Evolutionary conservation across 768 basidiomycete genomes (phyloP).

Genomic region (Daedaleopsis sinensis): DNA sequence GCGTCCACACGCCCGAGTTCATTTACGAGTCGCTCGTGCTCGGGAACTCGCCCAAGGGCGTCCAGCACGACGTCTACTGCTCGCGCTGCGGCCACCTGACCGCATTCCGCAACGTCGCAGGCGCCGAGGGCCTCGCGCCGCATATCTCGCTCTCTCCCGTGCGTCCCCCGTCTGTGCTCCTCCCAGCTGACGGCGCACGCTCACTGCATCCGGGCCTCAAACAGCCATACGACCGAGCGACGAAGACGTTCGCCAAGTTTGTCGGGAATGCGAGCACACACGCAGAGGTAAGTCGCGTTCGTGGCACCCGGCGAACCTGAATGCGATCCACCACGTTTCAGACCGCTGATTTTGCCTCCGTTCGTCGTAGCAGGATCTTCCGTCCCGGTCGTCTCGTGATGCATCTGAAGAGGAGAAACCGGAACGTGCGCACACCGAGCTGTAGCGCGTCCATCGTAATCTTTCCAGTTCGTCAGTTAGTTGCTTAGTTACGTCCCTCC

Average conservation of each 20-base stretch:
- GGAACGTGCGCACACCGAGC: too few relatives aligned
- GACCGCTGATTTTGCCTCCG: too few relatives aligned
- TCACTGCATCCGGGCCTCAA: background rate
- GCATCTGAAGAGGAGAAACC: too few relatives aligned
- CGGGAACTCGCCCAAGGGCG: slow-evolving; percentile 10
- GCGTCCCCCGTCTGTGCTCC: background rate
- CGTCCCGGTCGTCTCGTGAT: too few relatives aligned
- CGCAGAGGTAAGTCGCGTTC: too few relatives aligned
- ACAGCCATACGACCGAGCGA: slow-evolving; percentile 6
- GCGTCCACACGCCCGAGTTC: slow-evolving; percentile 19
- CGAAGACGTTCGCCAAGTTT: background rate
- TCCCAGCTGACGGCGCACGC: background rate
- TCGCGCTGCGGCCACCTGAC: slow-evolving; percentile 19
- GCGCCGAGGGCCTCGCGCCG: slow-evolving; percentile 10
- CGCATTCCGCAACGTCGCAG: background rate
- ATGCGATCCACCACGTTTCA: too few relatives aligned
- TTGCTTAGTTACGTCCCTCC: too few relatives aligned
- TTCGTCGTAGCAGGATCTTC: too few relatives aligned
- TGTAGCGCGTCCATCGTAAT: too few relatives aligned
- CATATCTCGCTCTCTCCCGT: slow-evolving; percentile 8
- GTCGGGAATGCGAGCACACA: background rate
- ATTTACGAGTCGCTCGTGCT: slow-evolving; percentile 17
- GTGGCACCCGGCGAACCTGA: too few relatives aligned
- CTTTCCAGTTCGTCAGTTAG: too few relatives aligned
- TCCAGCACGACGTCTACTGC: slow-evolving; percentile 22